Conservation (phyloP, 805 yeast genomes). For the Pichia pseudocactophila region DNA sequence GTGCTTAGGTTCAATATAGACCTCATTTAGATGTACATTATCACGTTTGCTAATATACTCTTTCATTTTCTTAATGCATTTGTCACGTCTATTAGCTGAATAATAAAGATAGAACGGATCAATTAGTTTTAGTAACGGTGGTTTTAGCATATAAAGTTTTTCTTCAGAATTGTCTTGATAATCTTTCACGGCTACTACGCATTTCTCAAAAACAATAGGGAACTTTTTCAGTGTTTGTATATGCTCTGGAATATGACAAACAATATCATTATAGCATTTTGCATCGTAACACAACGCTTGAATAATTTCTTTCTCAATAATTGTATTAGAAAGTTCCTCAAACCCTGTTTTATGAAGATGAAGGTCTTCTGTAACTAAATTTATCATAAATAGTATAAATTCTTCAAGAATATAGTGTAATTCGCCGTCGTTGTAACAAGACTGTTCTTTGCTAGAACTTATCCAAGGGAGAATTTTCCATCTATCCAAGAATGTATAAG, state of each 20-base stretch:
- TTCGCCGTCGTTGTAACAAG: conserved; percentile 31
- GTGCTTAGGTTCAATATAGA: conserved; percentile 49
- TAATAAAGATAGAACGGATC: conserved; percentile 83
- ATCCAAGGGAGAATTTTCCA: conserved; percentile 62
- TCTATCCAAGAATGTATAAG: conserved; percentile 51
- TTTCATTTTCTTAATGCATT: conserved; percentile 60
- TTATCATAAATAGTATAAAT: conserved; percentile 58
- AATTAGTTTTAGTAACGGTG: conserved; percentile 40
- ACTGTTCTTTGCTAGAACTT: conserved; percentile 33
- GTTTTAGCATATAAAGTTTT: conserved; percentile 58
- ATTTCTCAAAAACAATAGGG: conserved; percentile 45
- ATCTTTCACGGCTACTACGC: conserved; percentile 50
- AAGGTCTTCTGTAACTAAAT: conserved; percentile 57
- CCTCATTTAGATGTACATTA: conserved; percentile 30
- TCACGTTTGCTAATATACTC: conserved; percentile 33
- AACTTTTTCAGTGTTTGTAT: conserved; percentile 64
- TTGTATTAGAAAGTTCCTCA: conserved; percentile 38
- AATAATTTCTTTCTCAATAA: conserved; percentile 62
- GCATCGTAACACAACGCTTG: conserved; percentile 77
- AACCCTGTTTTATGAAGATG: conserved; percentile 43
- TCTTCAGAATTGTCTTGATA: conserved; percentile 1
- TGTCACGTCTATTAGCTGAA: conserved; percentile 71
- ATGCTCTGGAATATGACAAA: conserved; percentile 66
- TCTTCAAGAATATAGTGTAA: conserved; percentile 60
- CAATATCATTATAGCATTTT: conserved; percentile 60